These are phyloP conservation scores for Hordeum marinum DNA, from an alignment of 176 grass and related monocot species.

Conservation along the genomic window DNA sequence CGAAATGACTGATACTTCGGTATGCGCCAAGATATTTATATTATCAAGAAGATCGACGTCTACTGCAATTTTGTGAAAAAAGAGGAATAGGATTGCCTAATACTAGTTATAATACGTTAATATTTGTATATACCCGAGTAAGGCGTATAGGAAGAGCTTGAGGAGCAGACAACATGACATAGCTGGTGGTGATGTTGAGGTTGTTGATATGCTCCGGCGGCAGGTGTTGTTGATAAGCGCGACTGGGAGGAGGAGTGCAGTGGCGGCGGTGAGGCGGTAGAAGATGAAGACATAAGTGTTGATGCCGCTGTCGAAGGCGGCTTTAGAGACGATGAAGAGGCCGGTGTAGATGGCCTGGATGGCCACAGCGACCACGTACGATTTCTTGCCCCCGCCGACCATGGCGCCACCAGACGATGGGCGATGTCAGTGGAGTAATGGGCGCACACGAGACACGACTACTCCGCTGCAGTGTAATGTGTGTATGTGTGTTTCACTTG, in stretches of 20 bases:
- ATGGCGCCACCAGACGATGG: neutral
- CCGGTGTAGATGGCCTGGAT: slow-evolving; percentile 40
- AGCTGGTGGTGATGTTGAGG: neutral
- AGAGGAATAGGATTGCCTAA: too few relatives aligned
- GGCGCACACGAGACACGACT: too few relatives aligned
- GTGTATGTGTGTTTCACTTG: too few relatives aligned
- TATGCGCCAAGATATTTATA: too few relatives aligned
- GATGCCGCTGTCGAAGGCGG: slow-evolving; percentile 36
- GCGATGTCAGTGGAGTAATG: too few relatives aligned
- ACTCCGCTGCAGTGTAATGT: too few relatives aligned
- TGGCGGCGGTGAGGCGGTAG: slow-evolving; percentile 47
- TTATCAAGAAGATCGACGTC: too few relatives aligned
- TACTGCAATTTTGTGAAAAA: too few relatives aligned
- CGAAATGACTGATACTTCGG: too few relatives aligned
- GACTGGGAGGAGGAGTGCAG: neutral
- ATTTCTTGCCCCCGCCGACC: slow-evolving; percentile 1
- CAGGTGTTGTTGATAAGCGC: neutral
- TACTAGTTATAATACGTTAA: too few relatives aligned
- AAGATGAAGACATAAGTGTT: slow-evolving; percentile 50
- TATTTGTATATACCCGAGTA: slow-evolving; percentile 29
- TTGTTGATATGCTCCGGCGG: neutral
- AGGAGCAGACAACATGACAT: slow-evolving; percentile 12
- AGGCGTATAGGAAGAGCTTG: slow-evolving; percentile 49
- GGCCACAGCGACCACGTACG: slow-evolving; percentile 26
- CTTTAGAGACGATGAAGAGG: slow-evolving; percentile 39